These are phyloP conservation scores for Phaeosphaeriaceae sp. DNA, from an alignment of 2,329 filamentous ascomycete species.

Conservation along the genomic window DNA sequence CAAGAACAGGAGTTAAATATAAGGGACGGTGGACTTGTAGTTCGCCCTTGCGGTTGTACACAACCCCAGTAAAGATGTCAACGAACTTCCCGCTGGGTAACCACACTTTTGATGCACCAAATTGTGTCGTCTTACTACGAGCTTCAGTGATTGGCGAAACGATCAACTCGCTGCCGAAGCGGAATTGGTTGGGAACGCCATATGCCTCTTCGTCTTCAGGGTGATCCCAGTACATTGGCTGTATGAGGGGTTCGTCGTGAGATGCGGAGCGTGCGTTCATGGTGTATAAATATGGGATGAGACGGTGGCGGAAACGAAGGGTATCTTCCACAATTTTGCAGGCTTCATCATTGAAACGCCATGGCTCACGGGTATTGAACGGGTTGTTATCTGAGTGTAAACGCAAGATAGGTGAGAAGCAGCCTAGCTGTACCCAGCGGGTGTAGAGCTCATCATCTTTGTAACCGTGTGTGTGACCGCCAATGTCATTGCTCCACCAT, in stretches of 20 bases:
- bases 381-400: constrained; percentile 64
- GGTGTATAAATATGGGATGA: constrained; percentile 67
- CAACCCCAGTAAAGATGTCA: constrained; percentile 64
- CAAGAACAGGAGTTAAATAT: constrained; percentile 60
- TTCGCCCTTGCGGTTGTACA: constrained; percentile 64
- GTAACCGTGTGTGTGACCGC: constrained; percentile 65
- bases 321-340: constrained; percentile 57
- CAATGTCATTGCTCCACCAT: constrained; percentile 73
- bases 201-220: constrained; percentile 62
- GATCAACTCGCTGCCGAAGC: constrained; percentile 64
- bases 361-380: constrained; percentile 69
- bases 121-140: constrained; percentile 54
- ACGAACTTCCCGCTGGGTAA: constrained; percentile 61
- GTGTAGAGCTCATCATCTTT: constrained; percentile 65
- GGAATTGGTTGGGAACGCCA: constrained; percentile 62
- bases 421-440: constrained; percentile 68
- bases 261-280: constrained; percentile 58
- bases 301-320: constrained; percentile 62
- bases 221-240: constrained; percentile 69
- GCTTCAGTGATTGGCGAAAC: constrained; percentile 64
- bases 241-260: constrained; percentile 60
- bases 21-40: constrained; percentile 60
- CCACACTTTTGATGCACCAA: constrained; percentile 61
- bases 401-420: constrained; percentile 66
- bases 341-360: constrained; percentile 60